These are phyloP conservation scores for Fomes fomentarius DNA, from an alignment of 1,284 basidiomycete species.

Conservation along the genomic window DNA sequence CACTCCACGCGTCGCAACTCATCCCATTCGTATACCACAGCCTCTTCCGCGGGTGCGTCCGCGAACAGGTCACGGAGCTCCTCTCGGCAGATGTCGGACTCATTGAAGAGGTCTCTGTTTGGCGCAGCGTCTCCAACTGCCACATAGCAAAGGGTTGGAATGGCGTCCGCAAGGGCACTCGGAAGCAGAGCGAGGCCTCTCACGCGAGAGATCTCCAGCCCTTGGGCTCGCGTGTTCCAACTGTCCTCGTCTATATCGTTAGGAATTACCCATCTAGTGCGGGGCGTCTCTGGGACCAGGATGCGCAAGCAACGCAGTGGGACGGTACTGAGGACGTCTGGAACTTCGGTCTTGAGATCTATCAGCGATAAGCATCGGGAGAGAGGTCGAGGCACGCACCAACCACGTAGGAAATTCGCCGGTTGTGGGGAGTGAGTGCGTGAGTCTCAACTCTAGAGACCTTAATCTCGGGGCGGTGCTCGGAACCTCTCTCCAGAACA, in stretches of 20 bases:
- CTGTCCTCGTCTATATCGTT: neutral
- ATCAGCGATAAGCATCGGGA: neutral
- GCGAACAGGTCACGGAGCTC: neutral
- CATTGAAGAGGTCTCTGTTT: neutral
- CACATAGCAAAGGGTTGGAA: conserved; percentile 7
- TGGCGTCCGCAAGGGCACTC: neutral
- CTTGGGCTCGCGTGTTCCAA: neutral
- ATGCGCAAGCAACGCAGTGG: neutral
- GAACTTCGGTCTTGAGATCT: neutral
- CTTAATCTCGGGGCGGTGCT: neutral
- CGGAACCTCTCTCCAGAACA: neutral
- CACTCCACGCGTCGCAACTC: conserved; percentile 5
- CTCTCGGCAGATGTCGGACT: neutral
- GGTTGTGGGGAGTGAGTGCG: neutral
- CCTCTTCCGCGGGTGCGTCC: neutral
- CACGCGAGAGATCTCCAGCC: neutral
- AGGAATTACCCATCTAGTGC: neutral
- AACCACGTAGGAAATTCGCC: neutral
- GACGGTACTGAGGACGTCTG: neutral
- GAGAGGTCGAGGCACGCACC: neutral
- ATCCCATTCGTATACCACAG: conserved; percentile 11
- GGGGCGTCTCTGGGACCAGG: neutral
- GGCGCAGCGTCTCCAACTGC: conserved; percentile 4
- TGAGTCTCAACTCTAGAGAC: conserved; percentile 1
- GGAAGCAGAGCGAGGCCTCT: neutral